Conservation (phyloP, 805 yeast species). For the Metschnikowia sp. region DNA sequence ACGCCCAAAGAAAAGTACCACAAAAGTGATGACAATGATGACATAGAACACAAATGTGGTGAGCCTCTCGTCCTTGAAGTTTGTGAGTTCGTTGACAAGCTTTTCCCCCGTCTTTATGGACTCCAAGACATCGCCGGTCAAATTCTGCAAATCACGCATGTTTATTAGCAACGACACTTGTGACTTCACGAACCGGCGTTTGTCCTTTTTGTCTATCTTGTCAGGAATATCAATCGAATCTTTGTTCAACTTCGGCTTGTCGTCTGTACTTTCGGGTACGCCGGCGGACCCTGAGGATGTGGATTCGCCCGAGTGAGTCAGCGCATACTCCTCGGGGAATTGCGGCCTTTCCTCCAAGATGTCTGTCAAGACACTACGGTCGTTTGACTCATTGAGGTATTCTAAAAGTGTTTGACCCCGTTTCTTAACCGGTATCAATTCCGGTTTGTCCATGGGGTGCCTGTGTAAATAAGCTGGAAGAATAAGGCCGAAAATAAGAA, state of each 20-base stretch:
- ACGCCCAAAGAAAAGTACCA: conserved; percentile 43
- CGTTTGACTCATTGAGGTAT: conserved; percentile 28
- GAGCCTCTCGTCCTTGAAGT: conserved; percentile 64
- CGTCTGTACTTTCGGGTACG: conserved; percentile 1
- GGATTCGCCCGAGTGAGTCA: conserved; percentile 9
- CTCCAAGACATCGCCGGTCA: conserved; percentile 52
- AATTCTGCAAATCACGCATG: conserved; percentile 70
- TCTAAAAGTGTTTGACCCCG: conserved; percentile 56
- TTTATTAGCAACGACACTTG: conserved; percentile 51
- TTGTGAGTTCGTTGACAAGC: conserved; percentile 59
- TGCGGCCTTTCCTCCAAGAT: conserved; percentile 18
- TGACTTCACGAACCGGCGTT: conserved; percentile 22
- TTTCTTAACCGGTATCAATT: conserved; percentile 41
- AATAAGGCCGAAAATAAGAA: conserved; percentile 54
- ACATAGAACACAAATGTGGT: conserved; percentile 57
- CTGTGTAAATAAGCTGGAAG: conserved; percentile 66
- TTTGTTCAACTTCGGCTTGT: background rate
- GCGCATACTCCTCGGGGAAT: conserved; percentile 7
- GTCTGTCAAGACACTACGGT: conserved; percentile 33
- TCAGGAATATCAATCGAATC: background rate
- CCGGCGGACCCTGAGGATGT: conserved; percentile 6
- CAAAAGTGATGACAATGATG: conserved; percentile 26
- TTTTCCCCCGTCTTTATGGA: conserved; percentile 50
- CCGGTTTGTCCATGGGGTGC: conserved; percentile 56
- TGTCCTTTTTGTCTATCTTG: conserved; percentile 14